A percentile compares a stretch with the other conserved stretches of the same genome.
phyloP scores from a whole-genome alignment of 108 stramenopile genomes.

The Skeletonema grethae region DNA sequence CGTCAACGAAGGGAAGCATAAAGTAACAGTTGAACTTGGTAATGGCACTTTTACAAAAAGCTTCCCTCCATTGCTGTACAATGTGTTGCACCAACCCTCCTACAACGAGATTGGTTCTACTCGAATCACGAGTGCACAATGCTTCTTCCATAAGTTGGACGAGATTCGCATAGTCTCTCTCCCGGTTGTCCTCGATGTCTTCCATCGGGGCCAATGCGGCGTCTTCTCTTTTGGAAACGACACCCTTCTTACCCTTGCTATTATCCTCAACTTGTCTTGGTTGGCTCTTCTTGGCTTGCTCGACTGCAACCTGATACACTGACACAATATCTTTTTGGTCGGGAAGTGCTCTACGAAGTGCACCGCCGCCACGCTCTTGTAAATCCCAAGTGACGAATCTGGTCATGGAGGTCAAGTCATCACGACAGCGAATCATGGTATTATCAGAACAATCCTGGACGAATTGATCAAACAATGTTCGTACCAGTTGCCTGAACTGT shows the following conservation, averaged over 20 bases:
- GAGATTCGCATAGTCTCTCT: slow-evolving; percentile 75
- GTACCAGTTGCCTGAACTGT: slow-evolving; percentile 75
- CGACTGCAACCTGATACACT: slow-evolving; percentile 71
- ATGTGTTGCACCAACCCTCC: slow-evolving; percentile 90
- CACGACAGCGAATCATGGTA: slow-evolving; percentile 71
- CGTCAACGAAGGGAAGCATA: slow-evolving; percentile 90
- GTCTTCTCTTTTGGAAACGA: slow-evolving; percentile 46
- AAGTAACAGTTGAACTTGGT: slow-evolving; percentile 96
- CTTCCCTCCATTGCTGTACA: slow-evolving; percentile 83
- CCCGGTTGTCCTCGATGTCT: slow-evolving; percentile 56
- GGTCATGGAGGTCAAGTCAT: slow-evolving; percentile 89
- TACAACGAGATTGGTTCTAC: slow-evolving; percentile 83
- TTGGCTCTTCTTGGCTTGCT: slow-evolving; percentile 52
- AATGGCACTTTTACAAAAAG: slow-evolving; percentile 80
- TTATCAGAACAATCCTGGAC: slow-evolving; percentile 74
- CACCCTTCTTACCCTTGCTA: slow-evolving; percentile 42
- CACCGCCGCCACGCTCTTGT: slow-evolving; percentile 81
- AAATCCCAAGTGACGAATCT: slow-evolving; percentile 95
- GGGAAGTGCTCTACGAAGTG: slow-evolving; percentile 79
- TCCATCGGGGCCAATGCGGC: slow-evolving; percentile 41
- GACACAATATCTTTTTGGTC: slow-evolving; percentile 73
- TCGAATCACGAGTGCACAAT: slow-evolving; percentile 71
- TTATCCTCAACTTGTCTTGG: slow-evolving; percentile 40
- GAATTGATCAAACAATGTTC: slow-evolving; percentile 84
- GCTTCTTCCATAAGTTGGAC: slow-evolving; percentile 92